Conservation (phyloP, 768 basidiomycete species). For the Mycena filopes region DNA sequence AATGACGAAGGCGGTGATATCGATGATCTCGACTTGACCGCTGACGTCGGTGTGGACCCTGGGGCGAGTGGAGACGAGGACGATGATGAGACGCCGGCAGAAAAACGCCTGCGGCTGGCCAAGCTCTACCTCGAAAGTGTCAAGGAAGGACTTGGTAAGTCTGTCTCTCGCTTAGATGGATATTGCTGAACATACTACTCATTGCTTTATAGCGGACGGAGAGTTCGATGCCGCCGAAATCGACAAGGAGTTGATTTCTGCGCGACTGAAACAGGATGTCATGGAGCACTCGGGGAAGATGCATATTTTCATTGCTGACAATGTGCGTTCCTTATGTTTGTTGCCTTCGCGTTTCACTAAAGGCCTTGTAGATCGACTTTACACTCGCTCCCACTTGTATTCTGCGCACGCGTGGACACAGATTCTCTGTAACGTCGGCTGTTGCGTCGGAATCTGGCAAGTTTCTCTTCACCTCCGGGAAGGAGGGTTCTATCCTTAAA, state of each 20-base stretch:
- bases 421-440: conserved; percentile 84
- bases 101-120: conserved; percentile 91
- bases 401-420: conserved; percentile 77
- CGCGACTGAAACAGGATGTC: conserved; percentile 92
- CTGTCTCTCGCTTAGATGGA: not conserved
- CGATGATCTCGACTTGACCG: conserved; percentile 71
- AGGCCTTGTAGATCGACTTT: conserved; percentile 64
- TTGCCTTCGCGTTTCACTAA: not conserved
- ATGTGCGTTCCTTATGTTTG: conserved; percentile 53
- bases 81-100: conserved; percentile 91
- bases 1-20: conserved; percentile 63
- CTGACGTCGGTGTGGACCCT: conserved; percentile 59
- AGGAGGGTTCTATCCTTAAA: conserved; percentile 90
- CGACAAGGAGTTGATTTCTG: conserved; percentile 91
- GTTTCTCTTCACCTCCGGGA: conserved; percentile 88
- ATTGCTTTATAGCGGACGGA: conserved; percentile 69
- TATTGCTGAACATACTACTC: too few relatives aligned
- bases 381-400: conserved; percentile 54
- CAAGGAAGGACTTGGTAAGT: conserved; percentile 76
- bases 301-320: conserved; percentile 82
- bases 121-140: conserved; percentile 90
- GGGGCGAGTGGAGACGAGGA: conserved; percentile 85
- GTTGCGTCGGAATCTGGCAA: conserved; percentile 77
- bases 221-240: conserved; percentile 97
- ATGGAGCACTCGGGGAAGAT: conserved; percentile 89